These are phyloP conservation scores for Arthrobotrys musiformis DNA, from an alignment of 2,329 filamentous ascomycete genomes.

Conservation along the genomic window DNA sequence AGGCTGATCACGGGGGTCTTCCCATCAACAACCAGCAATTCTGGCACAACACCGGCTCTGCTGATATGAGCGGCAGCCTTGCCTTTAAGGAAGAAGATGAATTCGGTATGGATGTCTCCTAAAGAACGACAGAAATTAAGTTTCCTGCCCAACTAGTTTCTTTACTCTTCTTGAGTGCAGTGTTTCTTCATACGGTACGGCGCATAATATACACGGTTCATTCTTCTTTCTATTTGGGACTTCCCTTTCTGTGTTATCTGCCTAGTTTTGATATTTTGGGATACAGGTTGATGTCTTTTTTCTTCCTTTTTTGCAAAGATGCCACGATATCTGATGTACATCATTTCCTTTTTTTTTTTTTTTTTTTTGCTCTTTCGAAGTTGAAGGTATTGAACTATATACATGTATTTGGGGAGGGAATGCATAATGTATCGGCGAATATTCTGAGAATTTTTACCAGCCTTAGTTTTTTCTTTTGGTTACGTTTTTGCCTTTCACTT, in stretches of 20 bases:
- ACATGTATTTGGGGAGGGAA: conserved; percentile 54
- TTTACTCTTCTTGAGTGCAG: conserved; percentile 37
- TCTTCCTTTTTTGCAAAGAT: conserved; percentile 27
- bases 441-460: conserved; percentile 60
- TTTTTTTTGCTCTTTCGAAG: conserved; percentile 11
- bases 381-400: conserved; percentile 44
- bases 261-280: conserved; percentile 56
- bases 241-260: conserved; percentile 42
- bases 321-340: conserved; percentile 54
- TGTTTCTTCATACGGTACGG: conserved; percentile 55
- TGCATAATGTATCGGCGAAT: conserved; percentile 56
- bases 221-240: too few relatives aligned
- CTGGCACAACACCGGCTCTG: conserved; percentile 70
- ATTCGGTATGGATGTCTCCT: conserved; percentile 79
- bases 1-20: conserved; percentile 64
- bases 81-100: conserved; percentile 96
- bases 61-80: conserved; percentile 69
- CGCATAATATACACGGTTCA: conserved; percentile 54
- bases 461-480: not conserved
- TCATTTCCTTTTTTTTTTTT: conserved; percentile 28
- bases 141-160: conserved; percentile 52
- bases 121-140: conserved; percentile 64
- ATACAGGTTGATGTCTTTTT: conserved; percentile 54
- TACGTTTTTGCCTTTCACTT: not conserved
- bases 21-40: conserved; percentile 75